Evolutionary conservation across 345 rosid genomes (phyloP).

Genomic region (Gossypium arboreum): DNA sequence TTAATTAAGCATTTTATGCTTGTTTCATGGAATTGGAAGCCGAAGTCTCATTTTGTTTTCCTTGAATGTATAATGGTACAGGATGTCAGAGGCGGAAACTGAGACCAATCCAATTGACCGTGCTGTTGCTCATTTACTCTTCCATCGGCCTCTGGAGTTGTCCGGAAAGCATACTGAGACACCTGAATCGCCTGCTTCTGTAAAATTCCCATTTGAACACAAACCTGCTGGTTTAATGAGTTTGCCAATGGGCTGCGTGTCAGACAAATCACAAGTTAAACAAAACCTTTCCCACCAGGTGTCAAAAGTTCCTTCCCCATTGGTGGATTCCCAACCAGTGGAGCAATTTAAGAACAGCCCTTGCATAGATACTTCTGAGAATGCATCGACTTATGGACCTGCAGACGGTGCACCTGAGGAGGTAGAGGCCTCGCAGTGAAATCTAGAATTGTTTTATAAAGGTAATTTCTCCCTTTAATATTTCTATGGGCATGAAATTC

Average conservation of each 20-base stretch:
- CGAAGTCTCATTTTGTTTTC: background rate
- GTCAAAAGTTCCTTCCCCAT: slow-evolving; percentile 18
- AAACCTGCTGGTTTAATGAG: slow-evolving; percentile 24
- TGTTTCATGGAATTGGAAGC: background rate
- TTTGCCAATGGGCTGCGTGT: slow-evolving; percentile 25
- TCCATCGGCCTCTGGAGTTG: slow-evolving; percentile 59
- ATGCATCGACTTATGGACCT: slow-evolving; percentile 28
- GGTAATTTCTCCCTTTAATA: background rate
- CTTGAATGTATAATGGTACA: background rate
- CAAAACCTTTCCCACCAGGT: slow-evolving; percentile 22
- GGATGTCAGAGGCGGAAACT: slow-evolving; percentile 54
- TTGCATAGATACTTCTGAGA: slow-evolving; percentile 23
- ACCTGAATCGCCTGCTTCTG: slow-evolving; percentile 53
- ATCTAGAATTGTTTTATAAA: background rate
- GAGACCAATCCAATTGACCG: slow-evolving; percentile 90
- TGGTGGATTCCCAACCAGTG: slow-evolving; percentile 13
- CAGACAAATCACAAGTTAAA: slow-evolving; percentile 24
- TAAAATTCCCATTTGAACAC: slow-evolving; percentile 37
- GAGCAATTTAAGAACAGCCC: slow-evolving; percentile 15
- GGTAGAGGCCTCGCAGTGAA: background rate
- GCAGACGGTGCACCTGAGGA: slow-evolving; percentile 19
- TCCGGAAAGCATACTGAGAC: slow-evolving; percentile 45
- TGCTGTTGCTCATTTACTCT: slow-evolving; percentile 82
- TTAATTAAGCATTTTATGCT: background rate
- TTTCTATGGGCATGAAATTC: background rate